Evolutionary conservation across 441 rosid genomes (phyloP), one percentile per base, ranked within the genome.

Genomic region (Croton setiger): DNA sequence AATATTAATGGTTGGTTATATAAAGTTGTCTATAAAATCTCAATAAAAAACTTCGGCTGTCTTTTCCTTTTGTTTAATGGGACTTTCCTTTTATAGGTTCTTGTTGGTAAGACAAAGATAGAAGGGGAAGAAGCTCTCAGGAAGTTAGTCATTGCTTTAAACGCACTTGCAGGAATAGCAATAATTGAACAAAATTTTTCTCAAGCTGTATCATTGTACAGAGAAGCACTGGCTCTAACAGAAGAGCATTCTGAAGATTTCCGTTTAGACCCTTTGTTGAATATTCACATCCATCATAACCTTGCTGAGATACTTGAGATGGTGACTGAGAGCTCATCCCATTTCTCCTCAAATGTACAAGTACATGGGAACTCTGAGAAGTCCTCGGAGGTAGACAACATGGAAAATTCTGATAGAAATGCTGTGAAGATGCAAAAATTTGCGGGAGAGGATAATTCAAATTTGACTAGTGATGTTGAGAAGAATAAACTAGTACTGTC

Each of bases 91-190:
- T 77, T 53, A 61, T 75, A 94, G 98, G 98, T 92, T 79, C 97
- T 95, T 83, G 80, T 95, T 65, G 79, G 92, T 76, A 95, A 95
- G 90, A 95, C 97, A 31, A 93, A 83, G 81, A 76, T 67, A 69
- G 98, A 92, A 70, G 99, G 98, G 68, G 99, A 95, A 83, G 99
- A 95, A 75, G 96, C 90, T 67, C 92, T 95, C n/a, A 83, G 99
- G 86, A 82, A 80, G 83, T 70, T 86, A 59, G 92, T 87, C 75
- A 82, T 91, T 81, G 94, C 99, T 67, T 86, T 95, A 81, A 95
- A 90, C 79, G 99, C 94, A 58, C 95, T 95, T 72, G 98, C 99
- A 67, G 99, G 89, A 66, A 83, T 95, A 77, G 88, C 93, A 67
- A 83, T 95, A 78, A 86, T 95, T 72, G 84, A 92, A 84, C 78